Evolutionary conservation across 2,329 filamentous ascomycete species (phyloP).

Genomic region (Meredithiella fracta): DNA sequence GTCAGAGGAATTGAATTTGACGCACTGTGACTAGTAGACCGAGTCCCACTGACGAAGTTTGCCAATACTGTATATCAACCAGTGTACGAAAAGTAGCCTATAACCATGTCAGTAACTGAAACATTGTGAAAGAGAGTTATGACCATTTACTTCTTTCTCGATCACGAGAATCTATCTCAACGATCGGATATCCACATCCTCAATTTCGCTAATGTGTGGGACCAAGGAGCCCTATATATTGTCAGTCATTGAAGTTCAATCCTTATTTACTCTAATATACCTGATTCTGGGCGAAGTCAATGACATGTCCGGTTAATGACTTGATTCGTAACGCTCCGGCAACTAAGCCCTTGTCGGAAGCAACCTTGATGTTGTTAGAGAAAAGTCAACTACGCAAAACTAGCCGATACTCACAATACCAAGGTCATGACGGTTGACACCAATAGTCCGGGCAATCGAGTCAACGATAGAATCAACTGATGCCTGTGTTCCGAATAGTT

Average conservation of each 20-base stretch:
- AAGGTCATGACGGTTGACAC: conserved; percentile 43
- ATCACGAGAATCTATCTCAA: conserved; percentile 54
- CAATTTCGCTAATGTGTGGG: conserved; percentile 35
- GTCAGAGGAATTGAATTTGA: not conserved
- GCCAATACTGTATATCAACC: conserved; percentile 39
- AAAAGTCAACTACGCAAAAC: not conserved
- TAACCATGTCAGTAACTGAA: conserved; percentile 14
- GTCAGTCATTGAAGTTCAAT: not conserved
- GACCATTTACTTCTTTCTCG: conserved; percentile 52
- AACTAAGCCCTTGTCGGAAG: conserved; percentile 56
- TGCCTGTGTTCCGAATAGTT: conserved; percentile 51
- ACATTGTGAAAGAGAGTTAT: not conserved
- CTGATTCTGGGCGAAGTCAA: conserved; percentile 19
- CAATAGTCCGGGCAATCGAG: conserved; percentile 54
- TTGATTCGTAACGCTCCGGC: conserved; percentile 38
- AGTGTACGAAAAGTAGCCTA: conserved; percentile 63
- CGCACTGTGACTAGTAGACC: conserved; percentile 53
- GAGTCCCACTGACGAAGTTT: conserved; percentile 28
- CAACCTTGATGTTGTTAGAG: conserved; percentile 33
- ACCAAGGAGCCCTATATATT: conserved; percentile 41
- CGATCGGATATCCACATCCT: conserved; percentile 30
- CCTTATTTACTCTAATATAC: conserved; percentile 19
- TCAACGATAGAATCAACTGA: conserved; percentile 59
- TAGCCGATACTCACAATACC: conserved; percentile 42
- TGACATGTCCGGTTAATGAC: conserved; percentile 27